Percentiles rank a stretch among this genome's conserved stretches.
Conservation (phyloP, 805 yeast genomes). For the Sugiyamaella valdiviana region DNA sequence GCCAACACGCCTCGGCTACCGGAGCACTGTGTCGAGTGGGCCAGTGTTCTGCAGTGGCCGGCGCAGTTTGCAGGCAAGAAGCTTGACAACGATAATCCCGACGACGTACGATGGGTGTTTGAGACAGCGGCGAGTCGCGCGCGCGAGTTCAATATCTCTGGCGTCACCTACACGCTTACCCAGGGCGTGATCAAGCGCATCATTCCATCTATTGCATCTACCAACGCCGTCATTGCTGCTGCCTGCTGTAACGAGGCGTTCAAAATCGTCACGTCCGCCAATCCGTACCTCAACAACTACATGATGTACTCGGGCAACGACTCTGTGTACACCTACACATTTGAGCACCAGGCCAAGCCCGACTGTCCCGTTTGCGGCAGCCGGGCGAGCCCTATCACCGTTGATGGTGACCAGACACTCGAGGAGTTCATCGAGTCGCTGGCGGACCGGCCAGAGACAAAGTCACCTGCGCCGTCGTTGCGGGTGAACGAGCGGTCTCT, state of each 20-base stretch:
- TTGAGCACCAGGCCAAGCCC: constrained; percentile 50
- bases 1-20: constrained; percentile 92
- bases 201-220: constrained; percentile 90
- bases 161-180: constrained; percentile 65
- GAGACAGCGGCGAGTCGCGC: constrained; percentile 56
- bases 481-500: constrained; percentile 37
- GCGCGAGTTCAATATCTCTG: constrained; percentile 51
- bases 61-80: constrained; percentile 35
- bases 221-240: constrained; percentile 89
- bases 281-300: constrained; percentile 64
- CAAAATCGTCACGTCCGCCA: constrained; percentile 65
- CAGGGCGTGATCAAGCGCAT: constrained; percentile 87
- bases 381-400: constrained; percentile 16
- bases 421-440: constrained; percentile 41
- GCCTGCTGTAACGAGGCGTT: constrained; percentile 81
- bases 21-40: constrained; percentile 93
- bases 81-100: constrained; percentile 64
- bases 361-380: constrained; percentile 76
- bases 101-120: constrained; percentile 60
- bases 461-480: constrained; percentile 42
- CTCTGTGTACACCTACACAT: constrained; percentile 69
- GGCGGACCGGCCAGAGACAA: constrained; percentile 24
- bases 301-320: constrained; percentile 84
- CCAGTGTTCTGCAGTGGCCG: constrained; percentile 71
- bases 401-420: constrained; percentile 30